Evolutionary conservation across 768 basidiomycete species (phyloP).

Genomic region (Mycena latifolia): DNA sequence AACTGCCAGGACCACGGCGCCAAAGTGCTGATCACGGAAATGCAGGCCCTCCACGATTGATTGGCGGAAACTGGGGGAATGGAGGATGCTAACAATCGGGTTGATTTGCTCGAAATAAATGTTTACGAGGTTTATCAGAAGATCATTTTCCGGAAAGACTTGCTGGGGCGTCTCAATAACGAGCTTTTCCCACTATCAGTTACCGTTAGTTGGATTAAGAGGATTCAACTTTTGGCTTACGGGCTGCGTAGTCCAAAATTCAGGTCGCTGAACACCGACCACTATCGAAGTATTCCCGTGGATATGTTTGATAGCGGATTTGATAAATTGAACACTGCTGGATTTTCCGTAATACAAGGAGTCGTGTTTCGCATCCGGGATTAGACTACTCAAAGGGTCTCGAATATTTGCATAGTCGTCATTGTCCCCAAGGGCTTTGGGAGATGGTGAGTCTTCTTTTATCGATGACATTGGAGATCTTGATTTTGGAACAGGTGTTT

Average conservation of each 20-base stretch:
- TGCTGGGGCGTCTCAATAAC: too few species aligned
- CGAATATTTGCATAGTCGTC: background rate
- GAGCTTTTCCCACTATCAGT: conserved; percentile 51
- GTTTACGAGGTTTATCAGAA: too few species aligned
- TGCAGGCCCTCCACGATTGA: too few species aligned
- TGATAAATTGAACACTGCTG: conserved; percentile 19
- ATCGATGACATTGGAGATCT: background rate
- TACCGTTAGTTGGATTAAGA: background rate
- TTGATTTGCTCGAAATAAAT: too few species aligned
- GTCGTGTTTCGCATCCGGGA: background rate
- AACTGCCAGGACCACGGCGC: conserved; percentile 70
- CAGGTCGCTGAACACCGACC: conserved; percentile 21
- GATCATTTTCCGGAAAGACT: too few species aligned
- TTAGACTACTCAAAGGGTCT: conserved; percentile 28
- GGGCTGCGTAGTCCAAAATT: conserved; percentile 33
- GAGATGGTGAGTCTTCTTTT: background rate
- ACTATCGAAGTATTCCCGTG: too few species aligned
- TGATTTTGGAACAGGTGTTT: background rate
- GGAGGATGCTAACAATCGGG: too few species aligned
- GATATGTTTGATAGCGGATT: conserved; percentile 8
- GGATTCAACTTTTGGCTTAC: conserved; percentile 2
- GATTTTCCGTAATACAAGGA: conserved; percentile 12
- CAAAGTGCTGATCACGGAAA: too few species aligned
- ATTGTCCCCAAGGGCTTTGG: background rate
- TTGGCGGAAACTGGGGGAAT: too few species aligned